Base-by-base conservation (phyloP, 2,329 filamentous ascomycete genomes). In the Claviceps capensis region DNA sequence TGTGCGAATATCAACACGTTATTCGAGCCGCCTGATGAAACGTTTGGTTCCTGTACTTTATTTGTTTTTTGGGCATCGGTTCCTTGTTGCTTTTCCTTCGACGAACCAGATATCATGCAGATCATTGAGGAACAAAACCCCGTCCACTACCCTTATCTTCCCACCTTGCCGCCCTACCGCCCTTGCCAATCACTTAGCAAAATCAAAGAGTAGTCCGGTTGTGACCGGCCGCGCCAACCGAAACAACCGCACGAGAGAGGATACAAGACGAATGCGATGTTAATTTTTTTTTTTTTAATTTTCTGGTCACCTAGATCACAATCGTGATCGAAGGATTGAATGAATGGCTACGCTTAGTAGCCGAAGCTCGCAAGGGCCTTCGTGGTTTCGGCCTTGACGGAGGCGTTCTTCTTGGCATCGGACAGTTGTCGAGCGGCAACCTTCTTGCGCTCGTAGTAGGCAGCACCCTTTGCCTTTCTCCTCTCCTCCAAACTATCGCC, bases 381-480 rank as follows among this genome's bases (percentile, higher is more conserved):
- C 75, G 84, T 81, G 72, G 85, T 88, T 82, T 93, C 89, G 71
- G 80, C 77, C 76, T 91, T 85, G 73, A 91, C 82, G 71, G 81
- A 83, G 64, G 89, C 88, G 73, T 78, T 86, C 85, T 91, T 91
- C 85, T 95, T 86, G 66, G 91, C 90, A 71, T 95, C 87, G 64
- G 83, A 79, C 65, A 96, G 77, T 79, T 94, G 88, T 81, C 86
- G 87, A 72, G 85, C 82, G 65, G 86, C 86, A 64, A 88, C 82
- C 88, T 94, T 95, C 93, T 97, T 98, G 83, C 90, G 89, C 82
- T 95, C 90, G 83, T 97, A 97, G 86, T 96, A 98, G 72, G 93
- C 93, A 65, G 86, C 83, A 69, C 89, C 86, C 88, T 97, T 98
- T 75, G 94, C 91, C 83, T 98, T 98, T 81, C 93, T 88, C 77